A percentile compares a stretch with the other conserved stretches of the same genome.
Evolutionary conservation across 75 land plant species (phyloP).

Genomic region (Chamaecyparis obtusa): DNA sequence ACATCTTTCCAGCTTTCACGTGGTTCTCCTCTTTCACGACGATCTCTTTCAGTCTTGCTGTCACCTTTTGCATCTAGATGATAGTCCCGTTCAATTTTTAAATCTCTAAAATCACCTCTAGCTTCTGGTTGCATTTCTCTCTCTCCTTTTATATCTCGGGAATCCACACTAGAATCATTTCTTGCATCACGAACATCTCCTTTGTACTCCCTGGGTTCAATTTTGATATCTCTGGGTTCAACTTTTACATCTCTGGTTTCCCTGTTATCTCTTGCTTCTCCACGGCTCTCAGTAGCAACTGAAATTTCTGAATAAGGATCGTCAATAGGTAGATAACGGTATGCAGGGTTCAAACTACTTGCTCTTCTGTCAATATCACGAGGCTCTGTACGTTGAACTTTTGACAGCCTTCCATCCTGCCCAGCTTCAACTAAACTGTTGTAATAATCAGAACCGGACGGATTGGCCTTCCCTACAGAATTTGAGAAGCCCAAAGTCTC

Average conservation of each 20-base stretch:
- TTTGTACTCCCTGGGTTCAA: constrained; percentile 37
- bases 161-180: constrained; percentile 27
- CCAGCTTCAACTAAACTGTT: constrained; percentile 15
- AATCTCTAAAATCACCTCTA: constrained; percentile 32
- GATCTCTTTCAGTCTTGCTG: constrained; percentile 36
- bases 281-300: constrained; percentile 22
- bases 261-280: constrained; percentile 18
- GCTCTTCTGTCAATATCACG: constrained; percentile 34
- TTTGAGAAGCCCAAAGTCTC: constrained; percentile 13
- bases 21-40: constrained; percentile 7
- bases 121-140: constrained; percentile 25
- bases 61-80: constrained; percentile 31
- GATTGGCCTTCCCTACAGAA: constrained; percentile 15
- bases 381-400: constrained; percentile 31
- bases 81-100: constrained; percentile 33
- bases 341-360: constrained; percentile 7
- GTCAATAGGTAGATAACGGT: constrained; percentile 20
- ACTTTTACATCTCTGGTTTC: constrained; percentile 24
- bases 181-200: constrained; percentile 28
- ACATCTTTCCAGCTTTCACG: constrained; percentile 41
- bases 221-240: constrained; percentile 22
- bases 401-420: constrained; percentile 27
- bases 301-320: constrained; percentile 22
- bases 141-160: constrained; percentile 27
- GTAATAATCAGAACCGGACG: constrained; percentile 16